Evolutionary conservation across 345 rosid species (phyloP), one percentile per base, ranked within the genome.

Genomic region (Hirschfeldia incana): DNA sequence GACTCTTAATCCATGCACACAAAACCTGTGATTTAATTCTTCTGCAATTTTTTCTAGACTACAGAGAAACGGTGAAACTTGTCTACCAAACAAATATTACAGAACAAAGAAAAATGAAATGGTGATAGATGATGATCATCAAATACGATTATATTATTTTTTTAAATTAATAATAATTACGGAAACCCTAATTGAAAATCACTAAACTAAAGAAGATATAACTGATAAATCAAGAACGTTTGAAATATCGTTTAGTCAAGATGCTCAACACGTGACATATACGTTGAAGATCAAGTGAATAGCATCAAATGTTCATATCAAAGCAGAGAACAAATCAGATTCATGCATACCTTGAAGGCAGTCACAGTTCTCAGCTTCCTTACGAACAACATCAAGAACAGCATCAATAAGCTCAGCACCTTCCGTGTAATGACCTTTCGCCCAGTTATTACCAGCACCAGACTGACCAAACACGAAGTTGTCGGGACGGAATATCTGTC

Each of bases 291-390:
- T 51, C 58, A 15, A 53, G 9, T 53, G 59, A 53, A 15, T 53
- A 53, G 1, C 12, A 33, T 33, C 36, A 33, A 33, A 33, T 33
- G 36, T 33, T 53, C 16, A 6, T 7, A 53, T 53, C 10, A 16
- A 53, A 51, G 58, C 21, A 51, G 21, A 15, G 26, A 51, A n/a
- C 16, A 7, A 49, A n/a, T 1, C 6, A 49, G 17, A n/a, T 4
- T 49, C 17, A 15, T 49, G 17, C 2, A 27, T 4, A 60, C 98
- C 98, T 90, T 94, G 98, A 79, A 94, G 84, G 88, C 98, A 94
- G 84, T 94, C 98, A 58, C 98, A 94, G 76, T 94, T 94, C 91
- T 94, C 98, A 7, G 97, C 94, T 76, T 94, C 98, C 74, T 94
- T 94, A 34, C 98, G 90, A 61, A 94, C 98, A 75, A 94, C 97